A percentile compares a stretch with the other conserved stretches of the same genome.
Conservation (phyloP, 2,329 filamentous ascomycete genomes). For the Scedosporium boydii region DNA sequence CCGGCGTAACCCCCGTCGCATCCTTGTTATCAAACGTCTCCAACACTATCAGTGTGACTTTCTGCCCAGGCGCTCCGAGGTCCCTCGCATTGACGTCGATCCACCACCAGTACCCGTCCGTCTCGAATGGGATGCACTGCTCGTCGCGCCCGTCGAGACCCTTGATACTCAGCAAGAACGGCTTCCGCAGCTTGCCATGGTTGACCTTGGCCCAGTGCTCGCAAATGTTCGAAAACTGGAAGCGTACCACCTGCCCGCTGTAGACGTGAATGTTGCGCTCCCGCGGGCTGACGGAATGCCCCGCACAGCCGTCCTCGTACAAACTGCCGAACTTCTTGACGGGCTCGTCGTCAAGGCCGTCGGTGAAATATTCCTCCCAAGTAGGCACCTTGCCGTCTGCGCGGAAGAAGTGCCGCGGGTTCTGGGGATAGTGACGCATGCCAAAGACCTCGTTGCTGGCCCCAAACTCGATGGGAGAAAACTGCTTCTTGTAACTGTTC, state of each 20-base stretch:
- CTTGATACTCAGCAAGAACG: slow-evolving; percentile 60
- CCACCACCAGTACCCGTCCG: slow-evolving; percentile 77
- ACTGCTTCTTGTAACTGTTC: slow-evolving; percentile 55
- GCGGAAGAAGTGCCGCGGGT: slow-evolving; percentile 63
- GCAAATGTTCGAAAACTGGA: slow-evolving; percentile 73
- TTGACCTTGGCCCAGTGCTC: slow-evolving; percentile 73
- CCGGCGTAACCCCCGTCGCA: slow-evolving; percentile 37
- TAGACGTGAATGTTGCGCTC: slow-evolving; percentile 43
- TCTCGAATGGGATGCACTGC: slow-evolving; percentile 61
- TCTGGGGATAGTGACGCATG: slow-evolving; percentile 64
- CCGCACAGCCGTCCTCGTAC: slow-evolving; percentile 40
- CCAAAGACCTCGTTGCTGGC: slow-evolving; percentile 72
- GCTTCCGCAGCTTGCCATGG: slow-evolving; percentile 47
- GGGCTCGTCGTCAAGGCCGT: slow-evolving; percentile 30
- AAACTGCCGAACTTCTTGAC: slow-evolving; percentile 35
- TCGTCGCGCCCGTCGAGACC: slow-evolving; percentile 58
- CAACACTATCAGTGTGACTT: slow-evolving; percentile 55
- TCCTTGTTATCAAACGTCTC: slow-evolving; percentile 35
- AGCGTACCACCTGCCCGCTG: slow-evolving; percentile 52
- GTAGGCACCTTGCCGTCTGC: slow-evolving; percentile 55
- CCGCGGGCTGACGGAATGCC: slow-evolving; percentile 49
- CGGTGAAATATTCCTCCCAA: slow-evolving; percentile 78
- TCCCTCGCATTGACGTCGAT: slow-evolving; percentile 58
- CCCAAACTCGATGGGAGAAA: slow-evolving; percentile 55
- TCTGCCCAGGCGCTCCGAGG: slow-evolving; percentile 61